Percentiles rank a stretch among this genome's conserved stretches.
Conservation (phyloP, 2,329 filamentous ascomycete species). For the Trichoderma sp. region DNA sequence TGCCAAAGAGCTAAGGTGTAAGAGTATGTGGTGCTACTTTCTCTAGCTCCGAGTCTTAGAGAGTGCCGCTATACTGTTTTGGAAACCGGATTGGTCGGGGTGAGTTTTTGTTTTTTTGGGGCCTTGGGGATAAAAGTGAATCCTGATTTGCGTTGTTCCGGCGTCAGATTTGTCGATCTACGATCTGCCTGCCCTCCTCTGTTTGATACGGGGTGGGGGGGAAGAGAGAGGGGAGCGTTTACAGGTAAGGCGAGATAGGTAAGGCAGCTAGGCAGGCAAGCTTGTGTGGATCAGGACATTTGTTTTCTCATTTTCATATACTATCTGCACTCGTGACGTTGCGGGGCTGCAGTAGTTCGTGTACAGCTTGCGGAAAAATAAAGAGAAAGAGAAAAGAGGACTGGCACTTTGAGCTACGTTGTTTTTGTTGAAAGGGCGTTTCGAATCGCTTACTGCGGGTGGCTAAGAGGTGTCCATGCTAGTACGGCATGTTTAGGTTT, state of each 20-base stretch:
- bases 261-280: background rate
- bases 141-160: background rate
- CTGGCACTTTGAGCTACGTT: background rate
- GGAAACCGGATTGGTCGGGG: background rate
- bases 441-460: background rate
- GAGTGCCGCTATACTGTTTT: conserved; percentile 19
- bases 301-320: background rate
- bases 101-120: background rate
- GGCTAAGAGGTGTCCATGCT: background rate
- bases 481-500: background rate
- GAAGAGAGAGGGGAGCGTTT: background rate
- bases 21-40: conserved; percentile 4
- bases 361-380: background rate
- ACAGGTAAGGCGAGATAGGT: background rate
- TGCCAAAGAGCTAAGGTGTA: background rate
- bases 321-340: background rate
- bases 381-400: too few relatives aligned
- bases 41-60: conserved; percentile 8
- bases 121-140: too few relatives aligned
- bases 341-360: background rate
- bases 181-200: background rate
- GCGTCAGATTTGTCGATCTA: conserved; percentile 9
- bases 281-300: background rate
- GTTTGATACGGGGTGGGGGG: background rate
- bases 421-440: background rate